Evolutionary conservation across 441 rosid species (phyloP), one percentile per base, ranked within the genome.

Genomic region (Eruca vesicaria): DNA sequence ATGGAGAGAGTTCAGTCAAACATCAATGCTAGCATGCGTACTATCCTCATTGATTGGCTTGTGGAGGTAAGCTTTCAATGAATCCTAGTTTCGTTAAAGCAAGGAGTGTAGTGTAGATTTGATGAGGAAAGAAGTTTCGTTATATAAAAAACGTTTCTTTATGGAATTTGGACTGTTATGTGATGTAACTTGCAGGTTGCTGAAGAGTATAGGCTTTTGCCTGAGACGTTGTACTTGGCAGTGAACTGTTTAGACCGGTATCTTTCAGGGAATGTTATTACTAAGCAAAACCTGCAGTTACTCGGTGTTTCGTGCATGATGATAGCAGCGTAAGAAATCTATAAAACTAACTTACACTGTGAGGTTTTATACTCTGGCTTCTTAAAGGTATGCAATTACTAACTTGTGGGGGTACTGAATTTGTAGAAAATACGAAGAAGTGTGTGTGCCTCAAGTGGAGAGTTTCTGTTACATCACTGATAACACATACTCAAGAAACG

Each of bases 241-340:
- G 91, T 93, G 59, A 93, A 87, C 90, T 93, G 87, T 82, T 79
- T 91, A 43, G 99, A 96, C 69, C 86, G 98, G 21, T 96, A 91
- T 79, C 94, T 96, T 69, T 90, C 99, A 1, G 98, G 97, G 28
- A 91, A 90, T 57, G 68, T 67, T 50, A 88, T 93, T 80, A 88
- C 81, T 74, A 90, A 96, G 79, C 94, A 90, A 58, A 84, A 86
- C 63, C 80, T 91, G 56, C 97, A 93, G 83, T 80, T 96, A 71
- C 97, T 96, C 59, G 98, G 97, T 74, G 89, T 96, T 71, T 84
- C 96, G 71, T 91, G 93, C 86, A 88, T 91, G 97, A 88, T 93
- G 97, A 89, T 96, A 76, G 97, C 99, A 63, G 75, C 97, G 98
- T 96, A 82, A 84, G 94, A 61, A 78, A 63, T 23, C 10, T 68